Base-by-base conservation (phyloP, 768 basidiomycete species). In the Lactifluus pinguis region DNA sequence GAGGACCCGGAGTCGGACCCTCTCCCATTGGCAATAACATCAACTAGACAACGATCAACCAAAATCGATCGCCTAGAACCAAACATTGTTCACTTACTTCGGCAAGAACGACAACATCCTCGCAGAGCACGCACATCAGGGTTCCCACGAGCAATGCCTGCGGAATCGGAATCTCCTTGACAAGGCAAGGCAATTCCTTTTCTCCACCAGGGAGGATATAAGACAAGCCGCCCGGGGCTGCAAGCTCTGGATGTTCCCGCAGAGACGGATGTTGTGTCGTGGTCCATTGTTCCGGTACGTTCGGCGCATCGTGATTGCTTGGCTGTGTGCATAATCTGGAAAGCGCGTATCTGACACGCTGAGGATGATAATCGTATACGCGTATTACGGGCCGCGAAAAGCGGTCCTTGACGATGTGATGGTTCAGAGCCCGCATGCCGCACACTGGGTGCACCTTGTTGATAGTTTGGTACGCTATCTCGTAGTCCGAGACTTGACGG, bases 321-420 rank as follows among this genome's bases (percentile, higher is more conserved):
- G 17, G 19, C 11, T 47, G 17, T 6, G 41, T 6, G 56, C 38
- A 13, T 5, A 9, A 11, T 10, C 10, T 11, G 13, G 38, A 11
- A 13, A 0, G 38, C 38, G 38, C 38, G 38, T 38, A 38, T 38
- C 38, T 38, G 38, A 38, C n/a, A n/a, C 49, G 55, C 29, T 42
- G 49, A 17, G 36, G 60, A 13, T 61, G 55, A 10, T 56, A 52
- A 30, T 52, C 50, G 14, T 61, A 48, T 15, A 52, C 45, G 45
- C 55, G 41, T 42, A 61, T 19, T 7, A 57, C 51, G 45, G 50
- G 30, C 15, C 55, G 41, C 7, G 19, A 39, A 32, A 36, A 14
- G 38, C 30, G 38, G 17, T 42, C 47, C n/a, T 17, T 30, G 42
- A 56, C 47, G 53, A 54, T 54, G 39, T 53, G 58, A 1, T 53